Base-by-base conservation (phyloP, 176 grass and related monocot genomes). In the Rhipidocladum racemiflorum region DNA sequence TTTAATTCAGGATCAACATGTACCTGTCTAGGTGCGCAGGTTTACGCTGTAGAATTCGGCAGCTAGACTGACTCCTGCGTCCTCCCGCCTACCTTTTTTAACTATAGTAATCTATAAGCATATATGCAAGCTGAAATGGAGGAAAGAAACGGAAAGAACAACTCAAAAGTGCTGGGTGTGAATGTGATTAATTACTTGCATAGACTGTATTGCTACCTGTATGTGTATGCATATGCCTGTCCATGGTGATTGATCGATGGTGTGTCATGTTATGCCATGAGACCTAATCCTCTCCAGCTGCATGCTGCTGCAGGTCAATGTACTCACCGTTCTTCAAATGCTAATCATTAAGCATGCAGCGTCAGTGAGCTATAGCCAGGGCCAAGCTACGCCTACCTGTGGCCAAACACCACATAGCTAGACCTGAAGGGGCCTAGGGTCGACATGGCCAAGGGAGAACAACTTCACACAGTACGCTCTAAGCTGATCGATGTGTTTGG, bases 191-290 rank as follows among this genome's bases (percentile, higher is more conserved):
- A 49, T 50, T 67, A 79, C 51, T 74, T 75, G 30, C 76, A 61
- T 84, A 68, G 75, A 75, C 76, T 51, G 24, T 87, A 53, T 38
- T 74, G 9, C 21, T 27, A 12, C 35, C 6, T 79, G 51, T 23
- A 7, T 38, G 53, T 24, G 4, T 18, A 25, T 72, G 82, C 32
- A 7, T 18, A 25, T 72, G 82, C 23, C 30, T 65, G 25, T 51
- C 7, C 59, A 51, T 45, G 42, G 63, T 13, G 40, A 17, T 49
- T 1, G 29, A 36, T 25, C 11, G 43, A 40, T 61, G 72, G 65
- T 71, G 65, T 83, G 79, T 77, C 73, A 35, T 70, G 62, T 81
- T 89, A 85, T 89, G 82, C 70, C 54, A 56, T 70, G 63, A 29
- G 73, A 85, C 87, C 82, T 81, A 89, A 85, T 81, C 70, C 43